Evolutionary conservation across 305 asterid species (phyloP).

Genomic region (Solanum chacoense): DNA sequence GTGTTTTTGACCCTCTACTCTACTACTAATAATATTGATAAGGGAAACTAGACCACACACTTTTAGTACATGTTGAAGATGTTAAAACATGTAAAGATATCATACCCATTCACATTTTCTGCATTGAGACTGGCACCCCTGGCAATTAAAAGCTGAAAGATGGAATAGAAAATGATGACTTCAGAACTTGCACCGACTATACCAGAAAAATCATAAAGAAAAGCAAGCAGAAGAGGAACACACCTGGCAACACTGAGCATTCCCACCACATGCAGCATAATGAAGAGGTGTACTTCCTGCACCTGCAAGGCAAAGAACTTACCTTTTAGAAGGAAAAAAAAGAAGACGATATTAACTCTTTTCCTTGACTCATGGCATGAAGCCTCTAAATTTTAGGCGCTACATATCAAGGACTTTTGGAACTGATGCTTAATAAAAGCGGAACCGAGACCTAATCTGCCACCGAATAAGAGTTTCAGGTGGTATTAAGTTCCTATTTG

Average conservation of each 20-base stretch:
- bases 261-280: constrained; percentile 95
- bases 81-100: background rate
- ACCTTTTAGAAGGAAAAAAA: background rate
- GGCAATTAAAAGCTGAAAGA: constrained; percentile 69
- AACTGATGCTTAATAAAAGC: background rate
- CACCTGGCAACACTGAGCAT: constrained; percentile 80
- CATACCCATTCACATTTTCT: constrained; percentile 65
- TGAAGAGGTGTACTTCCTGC: constrained; percentile 91
- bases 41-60: background rate
- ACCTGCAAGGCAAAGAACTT: constrained; percentile 27
- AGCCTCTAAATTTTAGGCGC: background rate
- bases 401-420: background rate
- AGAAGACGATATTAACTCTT: background rate
- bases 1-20: background rate
- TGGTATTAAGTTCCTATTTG: background rate
- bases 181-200: background rate
- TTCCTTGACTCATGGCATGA: background rate
- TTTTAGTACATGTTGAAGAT: background rate
- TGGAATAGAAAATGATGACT: background rate
- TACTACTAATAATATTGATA: background rate
- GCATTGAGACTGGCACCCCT: constrained; percentile 60
- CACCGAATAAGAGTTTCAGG: background rate
- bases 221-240: constrained; percentile 8
- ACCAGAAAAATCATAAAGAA: background rate
- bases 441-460: background rate